phyloP scores from a whole-genome alignment of 371 early-diverging fungal species.

The Zychaea mexicana region DNA sequence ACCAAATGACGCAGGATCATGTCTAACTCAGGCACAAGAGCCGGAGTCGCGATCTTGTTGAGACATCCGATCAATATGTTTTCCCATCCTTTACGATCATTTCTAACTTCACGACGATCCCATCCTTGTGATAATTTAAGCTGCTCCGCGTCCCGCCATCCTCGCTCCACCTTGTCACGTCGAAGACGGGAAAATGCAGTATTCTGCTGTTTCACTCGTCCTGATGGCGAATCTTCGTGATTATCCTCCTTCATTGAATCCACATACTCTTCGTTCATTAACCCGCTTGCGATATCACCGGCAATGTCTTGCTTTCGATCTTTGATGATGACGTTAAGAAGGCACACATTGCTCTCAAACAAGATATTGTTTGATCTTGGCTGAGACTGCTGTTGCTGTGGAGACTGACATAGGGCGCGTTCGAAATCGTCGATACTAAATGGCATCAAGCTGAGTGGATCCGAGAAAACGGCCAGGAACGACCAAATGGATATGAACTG shows the following conservation, averaged over 20 bases:
- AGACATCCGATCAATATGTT: conserved; percentile 46
- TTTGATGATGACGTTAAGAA: conserved; percentile 48
- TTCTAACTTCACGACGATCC: conserved; percentile 41
- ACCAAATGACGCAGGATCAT: conserved; percentile 39
- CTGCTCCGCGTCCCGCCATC: conserved; percentile 42
- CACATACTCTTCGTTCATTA: conserved; percentile 33
- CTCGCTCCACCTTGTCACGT: conserved; percentile 28
- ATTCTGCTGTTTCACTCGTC: conserved; percentile 8
- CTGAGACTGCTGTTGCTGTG: conserved; percentile 13
- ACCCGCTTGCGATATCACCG: conserved; percentile 37
- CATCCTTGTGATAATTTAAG: conserved; percentile 35
- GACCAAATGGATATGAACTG: conserved; percentile 36
- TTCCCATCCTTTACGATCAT: conserved; percentile 50
- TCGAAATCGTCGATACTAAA: conserved; percentile 52
- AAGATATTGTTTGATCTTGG: conserved; percentile 32
- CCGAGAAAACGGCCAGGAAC: conserved; percentile 46
- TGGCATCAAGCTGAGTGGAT: conserved; percentile 35
- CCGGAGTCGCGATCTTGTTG: conserved; percentile 49
- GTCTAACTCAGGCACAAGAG: conserved; percentile 41
- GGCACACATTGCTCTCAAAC: conserved; percentile 32
- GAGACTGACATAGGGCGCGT: conserved; percentile 29
- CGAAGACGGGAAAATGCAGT: conserved; percentile 14
- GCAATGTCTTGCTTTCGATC: conserved; percentile 44
- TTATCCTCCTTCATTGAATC: conserved; percentile 12
- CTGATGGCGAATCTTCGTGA: background rate